These are phyloP conservation scores for Nymphaea thermarum DNA, from an alignment of 164 flowering plant species.

Conservation along the genomic window DNA sequence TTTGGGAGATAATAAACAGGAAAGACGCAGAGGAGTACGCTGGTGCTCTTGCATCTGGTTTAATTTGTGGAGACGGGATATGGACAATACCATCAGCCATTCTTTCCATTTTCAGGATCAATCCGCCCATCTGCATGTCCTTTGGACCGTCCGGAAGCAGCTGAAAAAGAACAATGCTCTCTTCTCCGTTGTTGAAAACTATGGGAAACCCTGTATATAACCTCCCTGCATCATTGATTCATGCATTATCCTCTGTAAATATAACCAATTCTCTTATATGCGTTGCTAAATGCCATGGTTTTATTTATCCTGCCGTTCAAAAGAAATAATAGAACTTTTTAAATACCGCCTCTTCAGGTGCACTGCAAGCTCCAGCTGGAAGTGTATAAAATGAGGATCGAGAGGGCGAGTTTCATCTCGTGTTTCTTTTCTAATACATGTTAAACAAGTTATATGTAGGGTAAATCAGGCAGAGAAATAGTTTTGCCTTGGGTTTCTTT, in stretches of 20 bases:
- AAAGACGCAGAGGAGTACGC: conserved; percentile 1
- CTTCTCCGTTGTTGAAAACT: neutral
- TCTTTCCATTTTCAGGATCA: conserved; percentile 3
- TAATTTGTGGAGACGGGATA: conserved; percentile 4
- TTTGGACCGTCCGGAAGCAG: conserved; percentile 2
- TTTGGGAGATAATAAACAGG: conserved; percentile 1
- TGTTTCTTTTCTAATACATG: too few relatives aligned
- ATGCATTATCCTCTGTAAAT: neutral
- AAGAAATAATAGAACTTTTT: too few relatives aligned
- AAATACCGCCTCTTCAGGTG: too few relatives aligned
- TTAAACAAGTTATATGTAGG: too few relatives aligned
- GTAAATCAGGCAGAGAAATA: too few relatives aligned
- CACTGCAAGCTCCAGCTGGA: too few relatives aligned
- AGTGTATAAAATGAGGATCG: too few relatives aligned
- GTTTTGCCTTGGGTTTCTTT: too few relatives aligned
- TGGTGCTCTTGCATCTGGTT: conserved; percentile 4
- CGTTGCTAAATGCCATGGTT: neutral
- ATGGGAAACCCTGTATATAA: neutral
- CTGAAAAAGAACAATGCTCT: neutral
- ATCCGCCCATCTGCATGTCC: conserved; percentile 5
- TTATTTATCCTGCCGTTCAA: too few relatives aligned
- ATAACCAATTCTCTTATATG: neutral
- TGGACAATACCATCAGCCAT: conserved; percentile 3
- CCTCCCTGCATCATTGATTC: neutral
- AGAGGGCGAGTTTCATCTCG: too few relatives aligned